Percentiles rank a stretch among this genome's conserved stretches.
Evolutionary conservation across 2,329 filamentous ascomycete genomes (phyloP).

Genomic region (Venturia carpophila): DNA sequence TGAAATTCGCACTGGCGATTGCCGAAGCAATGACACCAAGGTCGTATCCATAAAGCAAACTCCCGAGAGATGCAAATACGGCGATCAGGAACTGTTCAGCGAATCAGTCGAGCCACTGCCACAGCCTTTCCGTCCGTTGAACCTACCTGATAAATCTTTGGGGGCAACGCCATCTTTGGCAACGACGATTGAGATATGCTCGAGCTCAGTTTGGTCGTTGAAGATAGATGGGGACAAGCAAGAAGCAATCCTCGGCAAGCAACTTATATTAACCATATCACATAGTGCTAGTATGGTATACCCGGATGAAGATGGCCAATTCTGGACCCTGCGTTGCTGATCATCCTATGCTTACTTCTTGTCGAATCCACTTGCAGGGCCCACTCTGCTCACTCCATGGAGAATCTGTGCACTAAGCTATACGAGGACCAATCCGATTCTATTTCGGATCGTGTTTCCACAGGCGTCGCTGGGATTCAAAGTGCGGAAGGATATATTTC

Average conservation of each 20-base stretch:
- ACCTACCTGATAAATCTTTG: constrained; percentile 49
- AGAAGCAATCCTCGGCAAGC: not conserved
- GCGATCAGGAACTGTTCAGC: constrained; percentile 45
- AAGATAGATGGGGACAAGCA: too few relatives aligned
- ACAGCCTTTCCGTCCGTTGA: not conserved
- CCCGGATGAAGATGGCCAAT: not conserved
- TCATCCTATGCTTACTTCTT: not conserved
- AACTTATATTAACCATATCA: constrained; percentile 12
- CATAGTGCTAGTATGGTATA: not conserved
- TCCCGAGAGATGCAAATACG: constrained; percentile 52
- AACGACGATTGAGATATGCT: not conserved
- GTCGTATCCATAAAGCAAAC: constrained; percentile 52
- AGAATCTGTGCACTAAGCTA: not conserved
- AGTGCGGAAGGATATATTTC: not conserved
- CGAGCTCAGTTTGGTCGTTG: too few relatives aligned
- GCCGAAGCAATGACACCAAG: constrained; percentile 54
- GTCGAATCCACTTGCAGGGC: not conserved
- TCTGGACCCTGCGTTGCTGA: not conserved
- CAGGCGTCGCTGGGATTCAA: not conserved
- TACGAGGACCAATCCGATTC: not conserved
- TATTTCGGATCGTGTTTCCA: not conserved
- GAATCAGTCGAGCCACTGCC: not conserved
- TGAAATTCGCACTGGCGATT: constrained; percentile 40
- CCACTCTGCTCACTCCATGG: not conserved
- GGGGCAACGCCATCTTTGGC: constrained; percentile 44